Evolutionary conservation across 495 filamentous ascomycete species (phyloP).

Genomic region (Tricharina praecox): DNA sequence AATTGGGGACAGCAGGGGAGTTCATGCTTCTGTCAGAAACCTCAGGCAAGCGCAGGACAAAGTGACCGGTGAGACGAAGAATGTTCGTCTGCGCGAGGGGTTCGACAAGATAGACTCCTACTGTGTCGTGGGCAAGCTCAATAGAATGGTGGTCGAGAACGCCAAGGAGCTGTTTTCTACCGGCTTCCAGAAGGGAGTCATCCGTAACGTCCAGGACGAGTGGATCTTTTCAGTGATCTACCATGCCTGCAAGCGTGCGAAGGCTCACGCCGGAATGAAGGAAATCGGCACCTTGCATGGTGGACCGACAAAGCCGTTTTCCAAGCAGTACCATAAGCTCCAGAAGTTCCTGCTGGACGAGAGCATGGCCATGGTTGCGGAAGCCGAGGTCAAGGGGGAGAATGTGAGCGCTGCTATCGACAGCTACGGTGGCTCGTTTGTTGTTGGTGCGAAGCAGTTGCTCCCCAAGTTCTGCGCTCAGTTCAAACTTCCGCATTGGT

Average conservation of each 20-base stretch:
- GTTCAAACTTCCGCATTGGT: neutral
- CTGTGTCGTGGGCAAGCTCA: neutral
- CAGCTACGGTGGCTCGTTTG: neutral
- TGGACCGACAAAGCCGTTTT: neutral
- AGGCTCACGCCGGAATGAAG: too few species aligned
- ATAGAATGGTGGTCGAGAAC: neutral
- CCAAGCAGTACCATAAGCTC: neutral
- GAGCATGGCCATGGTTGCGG: too few species aligned
- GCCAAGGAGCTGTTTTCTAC: neutral
- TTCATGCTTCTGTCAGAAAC: too few species aligned
- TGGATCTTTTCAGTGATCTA: neutral
- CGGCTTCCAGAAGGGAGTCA: neutral
- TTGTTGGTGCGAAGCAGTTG: neutral
- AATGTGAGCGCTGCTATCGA: neutral
- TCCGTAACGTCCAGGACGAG: neutral
- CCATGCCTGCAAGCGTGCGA: neutral
- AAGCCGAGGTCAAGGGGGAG: too few species aligned
- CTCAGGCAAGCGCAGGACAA: neutral
- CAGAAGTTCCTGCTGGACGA: neutral
- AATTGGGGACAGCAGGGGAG: conserved; percentile 33
- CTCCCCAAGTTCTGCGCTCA: neutral
- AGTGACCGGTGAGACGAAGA: neutral
- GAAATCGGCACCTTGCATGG: neutral
- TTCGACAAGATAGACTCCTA: neutral
- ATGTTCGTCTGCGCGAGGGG: neutral